Evolutionary conservation across 2,329 filamentous ascomycete species (phyloP).

Genomic region (Pyricularia grisea): DNA sequence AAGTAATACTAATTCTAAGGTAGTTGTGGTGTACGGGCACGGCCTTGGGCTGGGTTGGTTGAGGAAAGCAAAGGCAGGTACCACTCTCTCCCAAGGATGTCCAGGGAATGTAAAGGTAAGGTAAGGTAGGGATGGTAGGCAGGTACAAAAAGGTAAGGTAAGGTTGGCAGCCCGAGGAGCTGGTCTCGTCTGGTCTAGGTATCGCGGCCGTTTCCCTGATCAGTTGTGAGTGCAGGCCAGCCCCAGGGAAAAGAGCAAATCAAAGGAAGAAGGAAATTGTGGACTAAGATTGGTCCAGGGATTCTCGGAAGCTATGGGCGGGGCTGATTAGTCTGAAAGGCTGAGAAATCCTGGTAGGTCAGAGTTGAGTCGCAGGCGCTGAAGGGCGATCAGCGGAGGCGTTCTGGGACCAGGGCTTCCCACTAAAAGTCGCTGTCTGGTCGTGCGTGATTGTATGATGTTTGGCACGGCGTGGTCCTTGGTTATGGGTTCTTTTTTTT

Average conservation of each 20-base stretch:
- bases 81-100: neutral
- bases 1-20: neutral
- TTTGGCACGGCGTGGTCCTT: neutral
- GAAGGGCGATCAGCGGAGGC: neutral
- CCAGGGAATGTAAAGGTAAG: neutral
- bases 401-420: neutral
- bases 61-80: neutral
- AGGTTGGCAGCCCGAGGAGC: neutral
- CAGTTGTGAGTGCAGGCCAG: neutral
- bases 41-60: neutral
- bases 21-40: neutral
- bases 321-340: constrained; percentile 1
- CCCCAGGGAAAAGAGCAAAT: neutral
- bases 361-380: neutral
- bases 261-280: neutral
- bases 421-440: neutral
- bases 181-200: neutral
- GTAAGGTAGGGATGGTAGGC: neutral
- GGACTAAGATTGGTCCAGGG: neutral
- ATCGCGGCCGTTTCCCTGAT: neutral
- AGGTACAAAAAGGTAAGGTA: neutral
- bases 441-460: neutral
- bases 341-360: constrained; percentile 1
- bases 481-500: neutral
- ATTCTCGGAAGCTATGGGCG: neutral